Base-by-base conservation (phyloP, 495 filamentous ascomycete genomes). In the Penicillium tannophilum region DNA sequence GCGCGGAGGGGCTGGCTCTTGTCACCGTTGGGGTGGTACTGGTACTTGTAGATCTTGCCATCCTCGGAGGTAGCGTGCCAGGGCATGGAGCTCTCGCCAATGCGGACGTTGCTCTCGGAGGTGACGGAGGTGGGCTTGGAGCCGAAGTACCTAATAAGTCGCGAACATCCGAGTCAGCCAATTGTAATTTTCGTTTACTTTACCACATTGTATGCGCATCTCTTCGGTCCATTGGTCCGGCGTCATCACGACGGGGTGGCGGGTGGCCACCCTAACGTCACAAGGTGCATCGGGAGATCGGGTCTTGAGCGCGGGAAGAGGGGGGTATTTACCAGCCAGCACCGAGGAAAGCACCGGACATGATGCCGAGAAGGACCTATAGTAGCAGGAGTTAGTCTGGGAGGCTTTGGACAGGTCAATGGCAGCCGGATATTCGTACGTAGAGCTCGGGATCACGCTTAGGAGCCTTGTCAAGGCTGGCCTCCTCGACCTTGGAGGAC, bases 1-100 rank as follows among this genome's bases (percentile, higher is more conserved):
- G 96, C 90, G 73, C 89, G 91, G 64, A 88, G 87, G 53, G 85
- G 78, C 63, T 87, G 85, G 65, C 71, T 88, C 70, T 82, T 72
- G 73, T 97, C 88, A 63, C 92, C 94, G 61, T 91, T 88, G 58
- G 94, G 93, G 79, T 97, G 88, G 79, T 97, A 97, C 76, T 86
- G 85, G 79, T 96, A 97, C 79, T 93, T 94, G 83, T 79, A 86
- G 61, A 80, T 64, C 70, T 82, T 79, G 57, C 79, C 75, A 54
- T 70, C 74, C 20, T 74, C 72, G 50, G 82, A 78, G 52, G 82
- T 81, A 50, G 81, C 81, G 72, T 98, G 84, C 94, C 94, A 98
- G 42, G 94, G 93, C 90, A 95, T 94, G 66, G 86, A 83, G 59
- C 82, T 79, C 62, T 84, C 76, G 65, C 84, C 86, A 61, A 96